These are phyloP conservation scores for Ogataea degrootiae DNA, from an alignment of 805 yeast species.

Conservation along the genomic window DNA sequence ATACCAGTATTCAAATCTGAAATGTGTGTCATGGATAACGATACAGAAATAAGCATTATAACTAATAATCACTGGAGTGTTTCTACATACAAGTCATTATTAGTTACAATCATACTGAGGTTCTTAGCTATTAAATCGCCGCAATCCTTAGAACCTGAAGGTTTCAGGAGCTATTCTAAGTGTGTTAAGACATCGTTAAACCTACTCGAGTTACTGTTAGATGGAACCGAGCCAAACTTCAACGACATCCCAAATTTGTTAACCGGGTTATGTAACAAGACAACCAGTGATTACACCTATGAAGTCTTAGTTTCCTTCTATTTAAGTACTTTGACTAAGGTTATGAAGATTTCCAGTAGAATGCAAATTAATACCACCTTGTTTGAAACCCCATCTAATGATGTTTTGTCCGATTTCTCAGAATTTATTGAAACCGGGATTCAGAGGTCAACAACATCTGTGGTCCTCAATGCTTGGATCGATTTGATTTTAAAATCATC, in stretches of 20 bases:
- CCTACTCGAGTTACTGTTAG: conserved; percentile 41
- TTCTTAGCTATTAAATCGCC: conserved; percentile 34
- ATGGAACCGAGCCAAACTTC: conserved; percentile 56
- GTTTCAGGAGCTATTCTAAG: conserved; percentile 28
- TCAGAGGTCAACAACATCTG: conserved; percentile 13
- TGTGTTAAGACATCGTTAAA: conserved; percentile 41
- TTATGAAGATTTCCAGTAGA: conserved; percentile 24
- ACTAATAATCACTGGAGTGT: conserved; percentile 42
- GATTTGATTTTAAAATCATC: conserved; percentile 19
- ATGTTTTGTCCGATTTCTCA: conserved; percentile 14
- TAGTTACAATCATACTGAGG: conserved; percentile 41
- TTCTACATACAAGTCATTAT: conserved; percentile 58
- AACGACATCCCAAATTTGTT: conserved; percentile 23
- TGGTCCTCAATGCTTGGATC: conserved; percentile 26
- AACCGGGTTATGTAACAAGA: conserved; percentile 10
- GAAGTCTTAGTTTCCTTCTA: conserved; percentile 18
- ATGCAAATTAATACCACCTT: conserved; percentile 10
- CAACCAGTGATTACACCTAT: conserved; percentile 5
- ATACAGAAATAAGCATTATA: conserved; percentile 36
- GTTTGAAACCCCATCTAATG: conserved; percentile 13
- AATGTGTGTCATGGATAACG: conserved; percentile 50
- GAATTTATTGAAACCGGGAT: conserved; percentile 26
- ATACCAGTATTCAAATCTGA: conserved; percentile 52
- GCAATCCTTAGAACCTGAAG: conserved; percentile 12
- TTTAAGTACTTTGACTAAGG: conserved; percentile 17